phyloP scores from a whole-genome alignment of 179 eudicot species.

The Silene vulgaris region DNA sequence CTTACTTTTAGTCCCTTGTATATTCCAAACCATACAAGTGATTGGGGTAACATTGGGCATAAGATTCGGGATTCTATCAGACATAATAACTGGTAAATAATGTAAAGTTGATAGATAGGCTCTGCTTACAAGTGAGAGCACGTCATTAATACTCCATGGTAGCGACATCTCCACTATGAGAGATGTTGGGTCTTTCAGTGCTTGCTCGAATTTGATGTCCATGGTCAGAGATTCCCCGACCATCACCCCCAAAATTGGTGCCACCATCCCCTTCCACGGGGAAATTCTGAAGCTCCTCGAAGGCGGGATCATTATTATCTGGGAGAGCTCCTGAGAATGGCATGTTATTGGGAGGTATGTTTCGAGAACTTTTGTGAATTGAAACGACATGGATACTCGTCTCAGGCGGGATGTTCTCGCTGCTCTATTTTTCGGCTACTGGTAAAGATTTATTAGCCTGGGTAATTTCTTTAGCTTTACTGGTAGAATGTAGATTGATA shows the following conservation, averaged over 20 bases:
- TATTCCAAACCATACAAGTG: not conserved
- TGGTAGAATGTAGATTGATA: no score
- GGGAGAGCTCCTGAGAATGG: not conserved
- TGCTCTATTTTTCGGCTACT: no score
- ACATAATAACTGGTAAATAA: not conserved
- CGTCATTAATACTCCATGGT: not conserved
- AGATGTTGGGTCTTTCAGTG: not conserved
- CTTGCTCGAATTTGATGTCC: not conserved
- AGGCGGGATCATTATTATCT: not conserved
- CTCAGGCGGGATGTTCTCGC: no score
- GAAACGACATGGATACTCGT: no score
- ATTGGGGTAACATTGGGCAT: not conserved
- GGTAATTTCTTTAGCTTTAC: no score
- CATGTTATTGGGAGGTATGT: not conserved
- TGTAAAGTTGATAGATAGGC: not conserved
- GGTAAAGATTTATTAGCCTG: no score
- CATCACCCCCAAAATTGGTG: not conserved
- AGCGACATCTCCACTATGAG: not conserved
- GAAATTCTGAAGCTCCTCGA: not conserved
- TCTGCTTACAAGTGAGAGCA: not conserved
- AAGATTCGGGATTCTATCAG: not conserved
- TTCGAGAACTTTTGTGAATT: no score
- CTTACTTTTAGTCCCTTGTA: not conserved
- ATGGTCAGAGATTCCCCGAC: not conserved
- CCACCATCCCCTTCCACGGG: not conserved